A percentile compares a stretch with the other conserved stretches of the same genome.
Evolutionary conservation across 1,284 basidiomycete genomes (phyloP).

Genomic region (Cryptococcus sp.): DNA sequence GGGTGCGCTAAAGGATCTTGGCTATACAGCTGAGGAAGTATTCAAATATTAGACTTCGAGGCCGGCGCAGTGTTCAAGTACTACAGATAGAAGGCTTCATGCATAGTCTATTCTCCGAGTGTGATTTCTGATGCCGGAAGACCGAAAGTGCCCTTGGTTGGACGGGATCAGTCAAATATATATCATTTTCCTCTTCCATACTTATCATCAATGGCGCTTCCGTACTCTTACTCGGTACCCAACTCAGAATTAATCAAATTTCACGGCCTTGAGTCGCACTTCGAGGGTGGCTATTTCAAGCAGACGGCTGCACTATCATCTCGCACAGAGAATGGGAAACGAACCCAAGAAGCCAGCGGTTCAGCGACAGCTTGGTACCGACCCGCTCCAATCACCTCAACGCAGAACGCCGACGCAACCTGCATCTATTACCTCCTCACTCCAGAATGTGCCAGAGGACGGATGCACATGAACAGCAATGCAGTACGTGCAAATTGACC

Average conservation of each 20-base stretch:
- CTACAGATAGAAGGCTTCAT: constrained; percentile 22
- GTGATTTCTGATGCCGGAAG: too few species aligned
- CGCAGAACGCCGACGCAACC: constrained; percentile 20
- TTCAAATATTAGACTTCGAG: constrained; percentile 50
- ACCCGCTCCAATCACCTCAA: constrained; percentile 7
- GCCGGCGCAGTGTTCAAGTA: constrained; percentile 59
- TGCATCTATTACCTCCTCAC: constrained; percentile 43
- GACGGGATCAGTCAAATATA: too few species aligned
- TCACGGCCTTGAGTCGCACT: constrained; percentile 30
- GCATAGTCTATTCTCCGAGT: too few species aligned
- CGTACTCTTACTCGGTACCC: constrained; percentile 19
- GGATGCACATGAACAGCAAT: constrained; percentile 42
- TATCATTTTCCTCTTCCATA: too few species aligned
- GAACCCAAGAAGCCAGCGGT: too few species aligned
- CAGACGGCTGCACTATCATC: constrained; percentile 24
- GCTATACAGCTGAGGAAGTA: constrained; percentile 68
- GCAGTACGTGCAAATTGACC: constrained; percentile 21
- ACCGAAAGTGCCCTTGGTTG: too few species aligned
- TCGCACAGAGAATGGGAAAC: neutral
- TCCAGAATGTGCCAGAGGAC: constrained; percentile 26
- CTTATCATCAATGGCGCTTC: neutral
- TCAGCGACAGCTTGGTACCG: neutral
- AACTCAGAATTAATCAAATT: constrained; percentile 23
- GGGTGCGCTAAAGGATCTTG: constrained; percentile 79
- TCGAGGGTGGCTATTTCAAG: constrained; percentile 39